phyloP scores from a whole-genome alignment of 306 rosid species.

The Dalbergia cultrata region DNA sequence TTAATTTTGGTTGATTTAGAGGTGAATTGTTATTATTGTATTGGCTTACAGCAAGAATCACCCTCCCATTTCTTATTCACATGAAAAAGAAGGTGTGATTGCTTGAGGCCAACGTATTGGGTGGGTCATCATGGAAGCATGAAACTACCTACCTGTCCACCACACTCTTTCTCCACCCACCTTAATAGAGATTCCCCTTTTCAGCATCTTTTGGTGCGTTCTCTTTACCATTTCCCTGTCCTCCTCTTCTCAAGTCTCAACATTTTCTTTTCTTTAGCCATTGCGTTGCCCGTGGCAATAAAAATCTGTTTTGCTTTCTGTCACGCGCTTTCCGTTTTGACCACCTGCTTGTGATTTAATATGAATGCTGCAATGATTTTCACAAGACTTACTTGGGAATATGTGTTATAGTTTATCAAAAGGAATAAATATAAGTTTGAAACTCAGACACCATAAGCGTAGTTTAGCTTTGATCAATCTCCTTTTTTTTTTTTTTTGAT shows the following conservation, averaged over 20 bases:
- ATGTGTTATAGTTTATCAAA: neutral
- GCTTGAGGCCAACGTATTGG: constrained; percentile 36
- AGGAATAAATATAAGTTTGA: neutral
- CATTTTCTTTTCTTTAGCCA: neutral
- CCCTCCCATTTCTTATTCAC: constrained; percentile 1
- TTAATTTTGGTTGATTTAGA: too few species aligned
- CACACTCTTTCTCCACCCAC: constrained; percentile 1
- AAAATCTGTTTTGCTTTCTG: constrained; percentile 13
- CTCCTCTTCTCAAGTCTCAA: neutral
- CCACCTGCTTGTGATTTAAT: neutral
- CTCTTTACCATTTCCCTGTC: neutral
- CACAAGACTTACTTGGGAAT: neutral
- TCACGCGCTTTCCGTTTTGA: constrained; percentile 33
- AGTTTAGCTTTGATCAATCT: too few species aligned
- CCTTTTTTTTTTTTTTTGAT: too few species aligned
- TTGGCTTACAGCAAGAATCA: neutral
- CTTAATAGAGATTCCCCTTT: constrained; percentile 21
- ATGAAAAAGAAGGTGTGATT: constrained; percentile 14
- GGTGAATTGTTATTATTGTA: neutral
- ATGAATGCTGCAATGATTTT: neutral
- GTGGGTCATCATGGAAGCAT: constrained; percentile 20
- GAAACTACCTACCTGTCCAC: constrained; percentile 7
- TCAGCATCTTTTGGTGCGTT: neutral
- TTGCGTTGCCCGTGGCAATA: neutral
- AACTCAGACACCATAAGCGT: too few species aligned